A percentile compares a stretch with the other conserved stretches of the same genome.
Conservation (phyloP, 1,284 basidiomycete species). For the Microbotryomycetes sp. region DNA sequence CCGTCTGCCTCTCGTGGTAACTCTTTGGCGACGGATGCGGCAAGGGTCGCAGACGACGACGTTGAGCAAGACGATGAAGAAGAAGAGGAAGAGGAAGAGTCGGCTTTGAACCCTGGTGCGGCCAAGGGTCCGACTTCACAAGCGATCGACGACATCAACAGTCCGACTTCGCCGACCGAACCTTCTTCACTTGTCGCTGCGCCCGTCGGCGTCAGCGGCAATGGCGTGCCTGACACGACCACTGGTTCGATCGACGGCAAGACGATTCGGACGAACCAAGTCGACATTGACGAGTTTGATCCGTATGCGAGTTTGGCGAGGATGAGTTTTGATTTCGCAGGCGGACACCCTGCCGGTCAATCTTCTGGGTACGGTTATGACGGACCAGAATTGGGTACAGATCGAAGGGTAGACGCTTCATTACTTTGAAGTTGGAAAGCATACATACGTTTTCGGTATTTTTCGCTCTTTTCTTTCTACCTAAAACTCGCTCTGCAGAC, state of each 20-base stretch:
- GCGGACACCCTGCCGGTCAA: neutral
- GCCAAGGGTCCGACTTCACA: neutral
- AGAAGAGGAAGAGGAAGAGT: constrained; percentile 24
- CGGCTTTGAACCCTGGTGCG: constrained; percentile 22
- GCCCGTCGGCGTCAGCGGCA: neutral
- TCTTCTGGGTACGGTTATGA: neutral
- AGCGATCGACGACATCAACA: neutral
- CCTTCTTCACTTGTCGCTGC: neutral
- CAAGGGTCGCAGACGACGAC: constrained; percentile 3
- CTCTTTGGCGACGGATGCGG: neutral
- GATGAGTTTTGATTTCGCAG: constrained; percentile 3
- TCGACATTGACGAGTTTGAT: constrained; percentile 18
- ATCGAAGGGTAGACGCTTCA: neutral
- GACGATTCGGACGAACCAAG: neutral
- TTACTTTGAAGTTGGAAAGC: neutral
- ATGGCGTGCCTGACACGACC: neutral
- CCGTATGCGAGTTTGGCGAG: constrained; percentile 29
- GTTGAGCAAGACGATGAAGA: constrained; percentile 9
- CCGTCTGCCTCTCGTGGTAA: constrained; percentile 5
- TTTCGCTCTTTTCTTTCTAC: too few species aligned
- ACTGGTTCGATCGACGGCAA: neutral
- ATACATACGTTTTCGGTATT: too few species aligned
- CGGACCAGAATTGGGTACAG: neutral
- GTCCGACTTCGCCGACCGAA: neutral
- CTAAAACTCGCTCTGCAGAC: too few species aligned